A percentile compares a stretch with the other conserved stretches of the same genome.
These are phyloP conservation scores for Pezizomycotina sp. DNA, from an alignment of 2,329 filamentous ascomycete genomes.

Conservation along the genomic window DNA sequence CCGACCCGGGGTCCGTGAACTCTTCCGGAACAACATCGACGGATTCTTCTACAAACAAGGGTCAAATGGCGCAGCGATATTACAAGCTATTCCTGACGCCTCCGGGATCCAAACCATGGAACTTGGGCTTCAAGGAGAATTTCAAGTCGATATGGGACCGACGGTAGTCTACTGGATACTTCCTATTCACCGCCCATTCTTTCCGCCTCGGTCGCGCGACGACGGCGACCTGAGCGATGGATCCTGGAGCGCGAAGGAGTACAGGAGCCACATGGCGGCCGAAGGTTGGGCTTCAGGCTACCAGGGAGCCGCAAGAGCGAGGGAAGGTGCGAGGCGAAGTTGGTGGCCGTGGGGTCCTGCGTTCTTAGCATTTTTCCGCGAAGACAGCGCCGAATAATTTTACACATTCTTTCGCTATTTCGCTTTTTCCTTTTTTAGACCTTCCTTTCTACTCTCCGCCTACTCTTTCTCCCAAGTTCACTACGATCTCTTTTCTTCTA, in stretches of 20 bases:
- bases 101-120: slow-evolving; percentile 12
- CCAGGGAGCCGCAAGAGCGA: slow-evolving; percentile 11
- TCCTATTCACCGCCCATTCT: slow-evolving; percentile 12
- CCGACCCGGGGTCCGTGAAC: too few species aligned
- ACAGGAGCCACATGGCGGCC: slow-evolving; percentile 10
- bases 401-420: too few species aligned
- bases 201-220: slow-evolving; percentile 10
- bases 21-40: too few species aligned
- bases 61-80: slow-evolving; percentile 9
- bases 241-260: slow-evolving; percentile 9
- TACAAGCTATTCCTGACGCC: slow-evolving; percentile 18
- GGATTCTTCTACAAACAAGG: not conserved
- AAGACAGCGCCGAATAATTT: too few species aligned
- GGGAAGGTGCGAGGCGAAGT: too few species aligned
- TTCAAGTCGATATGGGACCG: slow-evolving; percentile 18
- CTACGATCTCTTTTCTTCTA: too few species aligned
- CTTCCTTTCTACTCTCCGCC: too few species aligned
- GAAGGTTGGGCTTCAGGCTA: slow-evolving; percentile 12
- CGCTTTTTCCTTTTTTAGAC: too few species aligned
- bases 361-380: too few species aligned
- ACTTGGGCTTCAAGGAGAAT: slow-evolving; percentile 14
- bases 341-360: too few species aligned
- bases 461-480: too few species aligned
- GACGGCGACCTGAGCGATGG: slow-evolving; percentile 14
- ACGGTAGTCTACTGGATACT: too few species aligned